Conservation (phyloP, 208 protist species). For the Novymonas esmeraldas region DNA sequence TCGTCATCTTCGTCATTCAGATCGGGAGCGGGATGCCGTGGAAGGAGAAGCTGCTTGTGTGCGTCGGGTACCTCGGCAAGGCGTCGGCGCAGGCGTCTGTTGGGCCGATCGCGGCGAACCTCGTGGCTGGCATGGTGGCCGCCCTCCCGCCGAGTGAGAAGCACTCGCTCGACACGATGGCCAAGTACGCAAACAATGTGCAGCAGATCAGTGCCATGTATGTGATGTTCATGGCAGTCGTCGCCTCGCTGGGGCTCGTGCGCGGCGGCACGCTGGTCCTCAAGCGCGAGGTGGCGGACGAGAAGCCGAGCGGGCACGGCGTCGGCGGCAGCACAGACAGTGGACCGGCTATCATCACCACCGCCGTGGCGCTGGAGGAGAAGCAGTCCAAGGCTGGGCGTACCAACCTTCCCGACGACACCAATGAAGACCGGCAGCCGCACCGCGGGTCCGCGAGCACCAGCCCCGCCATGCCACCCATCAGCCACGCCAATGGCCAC, state of each 20-base stretch:
- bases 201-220: slow-evolving; percentile 78
- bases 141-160: slow-evolving; percentile 29
- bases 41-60: slow-evolving; percentile 66
- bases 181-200: slow-evolving; percentile 66
- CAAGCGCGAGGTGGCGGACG: slow-evolving; percentile 20
- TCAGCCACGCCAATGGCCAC: neutral
- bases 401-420: neutral
- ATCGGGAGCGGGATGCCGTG: slow-evolving; percentile 53
- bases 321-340: neutral
- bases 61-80: slow-evolving; percentile 72
- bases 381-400: neutral
- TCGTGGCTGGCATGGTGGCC: slow-evolving; percentile 49
- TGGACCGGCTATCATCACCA: neutral
- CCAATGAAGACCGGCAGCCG: neutral
- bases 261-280: slow-evolving; percentile 56
- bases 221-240: slow-evolving; percentile 78
- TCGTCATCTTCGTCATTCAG: slow-evolving; percentile 59
- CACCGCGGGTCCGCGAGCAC: neutral
- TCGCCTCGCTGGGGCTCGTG: slow-evolving; percentile 69
- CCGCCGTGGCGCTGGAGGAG: neutral
- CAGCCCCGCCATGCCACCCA: neutral
- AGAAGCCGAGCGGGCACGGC: neutral
- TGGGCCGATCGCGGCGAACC: slow-evolving; percentile 62
- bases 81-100: slow-evolving; percentile 80
- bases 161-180: slow-evolving; percentile 25